phyloP scores from a whole-genome alignment of 108 stramenopile species.

The Nitzschia sp. region DNA sequence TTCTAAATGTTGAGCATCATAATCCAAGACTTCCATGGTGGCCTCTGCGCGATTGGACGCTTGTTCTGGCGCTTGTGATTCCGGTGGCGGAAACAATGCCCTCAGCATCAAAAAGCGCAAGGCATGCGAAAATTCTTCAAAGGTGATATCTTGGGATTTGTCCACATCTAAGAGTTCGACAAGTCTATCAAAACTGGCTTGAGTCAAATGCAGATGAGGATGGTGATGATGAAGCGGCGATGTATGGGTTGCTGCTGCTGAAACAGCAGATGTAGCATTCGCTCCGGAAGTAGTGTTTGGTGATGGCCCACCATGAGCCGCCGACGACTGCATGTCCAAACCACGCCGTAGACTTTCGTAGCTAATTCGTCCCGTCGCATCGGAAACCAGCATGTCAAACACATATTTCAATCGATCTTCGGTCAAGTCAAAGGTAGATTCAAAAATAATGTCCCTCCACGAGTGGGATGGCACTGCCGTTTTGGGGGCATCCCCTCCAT shows the following conservation, averaged over 20 bases:
- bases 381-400: slow-evolving; percentile 21
- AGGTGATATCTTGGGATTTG: slow-evolving; percentile 39
- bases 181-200: slow-evolving; percentile 17
- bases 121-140: slow-evolving; percentile 41
- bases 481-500: not conserved
- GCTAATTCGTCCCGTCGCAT: slow-evolving; percentile 14
- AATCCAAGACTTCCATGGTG: slow-evolving; percentile 13
- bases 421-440: slow-evolving; percentile 24
- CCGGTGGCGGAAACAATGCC: slow-evolving; percentile 6
- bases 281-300: no score
- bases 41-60: not conserved
- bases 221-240: not conserved
- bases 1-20: slow-evolving; percentile 2
- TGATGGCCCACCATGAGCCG: no score
- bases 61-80: no score
- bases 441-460: slow-evolving; percentile 11
- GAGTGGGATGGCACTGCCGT: not conserved
- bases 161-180: slow-evolving; percentile 36
- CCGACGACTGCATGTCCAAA: not conserved
- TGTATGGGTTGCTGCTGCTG: slow-evolving; percentile 5
- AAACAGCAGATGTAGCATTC: not conserved
- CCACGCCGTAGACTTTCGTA: slow-evolving; percentile 28
- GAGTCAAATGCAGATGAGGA: not conserved
- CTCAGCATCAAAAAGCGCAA: slow-evolving; percentile 30
- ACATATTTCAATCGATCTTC: slow-evolving; percentile 30